These are phyloP conservation scores for Pneumocystis sp. DNA, from an alignment of 1,139 yeast genomes.

Conservation along the genomic window DNA sequence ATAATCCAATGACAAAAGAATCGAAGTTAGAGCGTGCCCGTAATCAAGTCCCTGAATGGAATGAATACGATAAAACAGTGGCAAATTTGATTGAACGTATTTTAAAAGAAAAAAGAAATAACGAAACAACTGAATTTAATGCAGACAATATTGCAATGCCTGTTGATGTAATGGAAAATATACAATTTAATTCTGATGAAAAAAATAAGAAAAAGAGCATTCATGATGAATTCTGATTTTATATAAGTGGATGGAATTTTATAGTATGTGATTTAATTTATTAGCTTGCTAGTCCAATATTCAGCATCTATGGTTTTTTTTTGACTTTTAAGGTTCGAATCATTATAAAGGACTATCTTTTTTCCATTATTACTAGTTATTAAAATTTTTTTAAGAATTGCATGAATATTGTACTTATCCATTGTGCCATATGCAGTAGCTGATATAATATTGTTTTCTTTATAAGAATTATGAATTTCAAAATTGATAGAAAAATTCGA, in stretches of 20 bases:
- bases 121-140: not conserved
- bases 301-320: not conserved
- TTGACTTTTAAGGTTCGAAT: not conserved
- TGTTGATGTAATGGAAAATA: not conserved
- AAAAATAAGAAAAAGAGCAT: not conserved
- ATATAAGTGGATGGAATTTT: not conserved
- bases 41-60: conserved; percentile 69
- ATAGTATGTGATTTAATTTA: not conserved
- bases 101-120: not conserved
- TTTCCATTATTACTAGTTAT: not conserved
- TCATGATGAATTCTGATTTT: not conserved
- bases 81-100: conserved; percentile 16
- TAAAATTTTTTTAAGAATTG: not conserved
- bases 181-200: not conserved
- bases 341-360: not conserved
- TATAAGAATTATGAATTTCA: not conserved
- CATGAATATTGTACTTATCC: not conserved
- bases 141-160: not conserved
- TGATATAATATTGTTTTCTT: not conserved
- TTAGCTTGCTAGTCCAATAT: not conserved
- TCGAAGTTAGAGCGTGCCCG: conserved; percentile 59
- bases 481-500: not conserved
- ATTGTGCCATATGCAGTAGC: not conserved
- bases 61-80: conserved; percentile 42
- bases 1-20: conserved; percentile 68